Base-by-base conservation (phyloP, 495 filamentous ascomycete species). In the Xylaria nigripes region DNA sequence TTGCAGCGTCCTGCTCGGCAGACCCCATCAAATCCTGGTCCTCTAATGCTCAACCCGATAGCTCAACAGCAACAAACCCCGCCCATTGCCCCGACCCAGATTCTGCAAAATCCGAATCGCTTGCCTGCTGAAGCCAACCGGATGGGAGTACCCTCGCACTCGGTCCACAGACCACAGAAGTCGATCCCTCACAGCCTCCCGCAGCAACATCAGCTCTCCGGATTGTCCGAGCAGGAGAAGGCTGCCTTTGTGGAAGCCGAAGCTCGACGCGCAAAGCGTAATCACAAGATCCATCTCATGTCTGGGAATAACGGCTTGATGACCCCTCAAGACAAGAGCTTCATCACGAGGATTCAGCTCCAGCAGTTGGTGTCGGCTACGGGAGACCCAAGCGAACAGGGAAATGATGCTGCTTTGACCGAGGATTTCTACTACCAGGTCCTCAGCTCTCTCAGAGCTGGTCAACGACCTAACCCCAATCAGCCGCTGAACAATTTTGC, bases 391-490 rank as follows among this genome's bases (percentile, higher is more conserved):
- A 87, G 82, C 51, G 89, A 93, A 56, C 75, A 83, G 24, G 85
- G 89, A 38, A 82, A 84, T 0, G 90, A 95, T 60, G 83, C 87
- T 49, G 82, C 86, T 6, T 70, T 95, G 18, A 73, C 83, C 2
- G 93, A 97, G 60, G 93, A 99, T 66, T 99, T 99, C 66, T 99
- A 99, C 69, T 99, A 96, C 62, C 94, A 96, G 62, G 93, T 99
- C 25, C 89, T 92, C 61, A 89, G 82, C 60, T 90, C 95, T 58
- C 94, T 99, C 57, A 88, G 90, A 30, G 89, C 88, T 22, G 86
- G 88, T 16, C 84, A 88, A 15, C 80, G 91, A 40, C 87, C 90
- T 56, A 86, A 90, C 60, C 92, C 92, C 12, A 85, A 86, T 50
- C 92, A 96, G 61, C 94, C 94, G 0, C 74, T 95, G 16, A 94